Conservation (phyloP, 345 rosid species). For the Angophora floribunda region DNA sequence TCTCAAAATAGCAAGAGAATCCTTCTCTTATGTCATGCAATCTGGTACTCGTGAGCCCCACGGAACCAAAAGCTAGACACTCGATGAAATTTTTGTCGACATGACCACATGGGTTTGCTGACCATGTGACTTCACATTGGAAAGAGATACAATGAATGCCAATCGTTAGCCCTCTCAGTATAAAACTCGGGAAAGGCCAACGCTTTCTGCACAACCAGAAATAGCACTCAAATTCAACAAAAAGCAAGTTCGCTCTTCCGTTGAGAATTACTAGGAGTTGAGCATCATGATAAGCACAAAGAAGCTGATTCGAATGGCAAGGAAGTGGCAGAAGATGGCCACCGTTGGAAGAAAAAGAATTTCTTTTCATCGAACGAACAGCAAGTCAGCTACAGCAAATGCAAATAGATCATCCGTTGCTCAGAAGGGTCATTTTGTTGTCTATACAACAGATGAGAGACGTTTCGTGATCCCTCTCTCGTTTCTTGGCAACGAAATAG, state of each 20-base stretch:
- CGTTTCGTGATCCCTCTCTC: conserved; percentile 4
- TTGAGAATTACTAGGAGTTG: not conserved
- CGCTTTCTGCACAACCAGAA: not conserved
- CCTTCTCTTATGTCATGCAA: too few relatives aligned
- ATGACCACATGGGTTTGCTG: not conserved
- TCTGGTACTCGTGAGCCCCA: too few relatives aligned
- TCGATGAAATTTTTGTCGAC: not conserved
- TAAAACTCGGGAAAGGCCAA: not conserved
- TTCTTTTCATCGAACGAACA: not conserved
- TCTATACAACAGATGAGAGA: conserved; percentile 1
- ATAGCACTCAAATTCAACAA: not conserved
- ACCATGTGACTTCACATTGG: not conserved
- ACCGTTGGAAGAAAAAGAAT: not conserved
- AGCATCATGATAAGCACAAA: conserved; percentile 3
- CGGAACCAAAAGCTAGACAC: not conserved
- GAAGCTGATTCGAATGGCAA: not conserved
- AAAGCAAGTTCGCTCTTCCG: not conserved
- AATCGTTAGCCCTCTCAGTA: not conserved
- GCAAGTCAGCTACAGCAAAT: not conserved
- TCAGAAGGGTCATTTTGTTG: conserved; percentile 12
- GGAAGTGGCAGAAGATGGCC: conserved; percentile 8
- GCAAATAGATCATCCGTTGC: not conserved
- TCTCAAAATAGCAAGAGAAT: too few relatives aligned
- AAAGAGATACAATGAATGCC: not conserved
- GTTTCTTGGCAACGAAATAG: not conserved